phyloP scores from a whole-genome alignment of 1,284 basidiomycete genomes.

The Heterobasidion annosum region DNA sequence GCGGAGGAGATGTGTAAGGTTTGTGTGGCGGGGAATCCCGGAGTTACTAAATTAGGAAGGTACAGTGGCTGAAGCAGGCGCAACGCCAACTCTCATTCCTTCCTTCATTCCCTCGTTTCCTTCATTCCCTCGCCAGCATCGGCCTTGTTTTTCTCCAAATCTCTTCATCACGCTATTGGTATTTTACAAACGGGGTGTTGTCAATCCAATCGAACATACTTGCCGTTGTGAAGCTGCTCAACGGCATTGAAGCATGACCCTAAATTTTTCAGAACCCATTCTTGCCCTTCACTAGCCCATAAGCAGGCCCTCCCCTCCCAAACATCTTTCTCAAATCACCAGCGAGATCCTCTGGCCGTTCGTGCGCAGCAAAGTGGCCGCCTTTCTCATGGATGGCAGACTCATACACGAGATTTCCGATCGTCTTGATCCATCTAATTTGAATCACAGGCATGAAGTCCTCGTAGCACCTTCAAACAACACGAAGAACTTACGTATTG shows the following conservation, averaged over 20 bases:
- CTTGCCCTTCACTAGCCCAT: conserved; percentile 7
- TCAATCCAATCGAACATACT: not conserved
- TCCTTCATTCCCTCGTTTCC: not conserved
- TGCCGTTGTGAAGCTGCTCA: not conserved
- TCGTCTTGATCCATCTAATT: conserved; percentile 9
- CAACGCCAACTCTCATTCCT: not conserved
- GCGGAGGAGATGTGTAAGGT: not conserved
- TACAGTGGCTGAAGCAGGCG: not conserved
- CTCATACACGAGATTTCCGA: conserved; percentile 15
- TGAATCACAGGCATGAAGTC: not conserved
- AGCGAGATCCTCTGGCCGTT: conserved; percentile 13
- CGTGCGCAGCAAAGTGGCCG: conserved; percentile 20
- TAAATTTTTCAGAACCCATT: conserved; percentile 7
- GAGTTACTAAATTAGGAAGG: not conserved
- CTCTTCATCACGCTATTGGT: too few relatives aligned
- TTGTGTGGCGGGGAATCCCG: not conserved
- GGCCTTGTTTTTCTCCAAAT: too few relatives aligned
- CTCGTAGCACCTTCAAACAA: not conserved
- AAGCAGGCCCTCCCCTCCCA: conserved; percentile 10
- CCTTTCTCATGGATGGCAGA: conserved; percentile 12
- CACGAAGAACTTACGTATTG: conserved; percentile 13
- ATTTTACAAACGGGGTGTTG: too few relatives aligned
- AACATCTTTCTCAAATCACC: conserved; percentile 17
- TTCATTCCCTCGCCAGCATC: not conserved
- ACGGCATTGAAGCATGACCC: not conserved